Base-by-base conservation (phyloP, 2,329 filamentous ascomycete genomes). In the Arthrobotrys sinensis region DNA sequence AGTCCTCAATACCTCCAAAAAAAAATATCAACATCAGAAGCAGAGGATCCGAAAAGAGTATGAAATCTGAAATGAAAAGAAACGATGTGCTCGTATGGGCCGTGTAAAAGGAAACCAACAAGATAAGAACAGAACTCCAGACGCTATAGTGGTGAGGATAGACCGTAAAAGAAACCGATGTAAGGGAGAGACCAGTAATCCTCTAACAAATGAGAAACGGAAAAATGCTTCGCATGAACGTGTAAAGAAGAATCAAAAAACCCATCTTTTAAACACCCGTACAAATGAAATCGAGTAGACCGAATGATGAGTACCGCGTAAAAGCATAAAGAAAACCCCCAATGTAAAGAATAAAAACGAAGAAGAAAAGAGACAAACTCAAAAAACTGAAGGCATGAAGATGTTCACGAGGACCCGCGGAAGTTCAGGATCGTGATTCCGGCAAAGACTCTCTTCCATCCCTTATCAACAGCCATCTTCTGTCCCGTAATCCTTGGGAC, bases 1-100 rank as follows among this genome's bases (percentile, higher is more conserved):
- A 70, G 53, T 70, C 66, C 46, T 62, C 66, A 36, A 68, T 68
- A 68, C 66, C 53, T 63, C 66, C 53, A 24, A 69, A 64, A 71
- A 52, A 43, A 60, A 53, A 69, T 46, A 64, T 64, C 48, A 63
- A 63, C 57, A 64, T 34, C 60, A 67, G 50, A 67, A 67, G 38
- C 40, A 55, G 43, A 66, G 16, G 14, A 34, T 28, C 21, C 32
- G 12, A 66, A 53, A 38, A 38, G 5, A 52, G 24, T 11, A 67
- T 28, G 8, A 50, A 65, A 45, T 38, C 19, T 14, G 14, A 40
- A 55, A 38, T 2, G 38, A 38, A 67, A 55, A 40, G 38, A 53
- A 19, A 52, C n/a, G 14, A 67, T 52, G 32, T 57, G 50, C 32
- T 53, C 34, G 40, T 48, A 36, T 36, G 60, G 60, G 45, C 45